These are phyloP conservation scores for Tagetes erecta DNA, from an alignment of 129 eudicot species.

Conservation along the genomic window DNA sequence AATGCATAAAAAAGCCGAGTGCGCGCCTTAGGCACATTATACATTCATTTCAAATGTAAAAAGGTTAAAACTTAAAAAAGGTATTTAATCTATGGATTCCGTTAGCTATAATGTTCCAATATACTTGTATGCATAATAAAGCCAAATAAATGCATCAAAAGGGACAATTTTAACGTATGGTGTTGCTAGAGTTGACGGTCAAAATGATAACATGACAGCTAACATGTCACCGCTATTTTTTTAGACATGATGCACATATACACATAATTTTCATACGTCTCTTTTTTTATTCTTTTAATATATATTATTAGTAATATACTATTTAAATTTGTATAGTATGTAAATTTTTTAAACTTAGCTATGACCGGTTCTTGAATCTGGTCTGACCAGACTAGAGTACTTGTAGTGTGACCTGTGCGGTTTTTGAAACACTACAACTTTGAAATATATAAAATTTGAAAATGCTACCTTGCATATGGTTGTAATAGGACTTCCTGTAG, in stretches of 20 bases:
- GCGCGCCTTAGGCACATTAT: neutral
- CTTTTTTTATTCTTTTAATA: no score
- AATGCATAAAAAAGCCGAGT: slow-evolving; percentile 2
- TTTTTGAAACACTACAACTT: neutral
- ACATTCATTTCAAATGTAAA: neutral
- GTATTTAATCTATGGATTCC: no score
- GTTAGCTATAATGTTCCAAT: no score
- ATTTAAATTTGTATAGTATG: no score
- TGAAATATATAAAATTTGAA: neutral
- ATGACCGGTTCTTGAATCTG: neutral
- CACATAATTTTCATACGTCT: no score
- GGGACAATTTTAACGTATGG: no score
- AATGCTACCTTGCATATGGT: slow-evolving; percentile 66
- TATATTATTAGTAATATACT: neutral
- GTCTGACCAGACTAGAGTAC: neutral
- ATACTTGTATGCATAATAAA: no score
- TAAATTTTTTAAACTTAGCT: neutral
- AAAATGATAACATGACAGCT: no score
- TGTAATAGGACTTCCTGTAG: slow-evolving; percentile 89
- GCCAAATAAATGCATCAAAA: no score
- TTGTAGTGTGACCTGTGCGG: neutral
- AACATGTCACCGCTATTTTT: no score
- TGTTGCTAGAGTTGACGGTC: no score
- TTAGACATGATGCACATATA: no score
- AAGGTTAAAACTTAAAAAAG: neutral